Base-by-base conservation (phyloP, 164 flowering plant species). In the Vitis amurensis region DNA sequence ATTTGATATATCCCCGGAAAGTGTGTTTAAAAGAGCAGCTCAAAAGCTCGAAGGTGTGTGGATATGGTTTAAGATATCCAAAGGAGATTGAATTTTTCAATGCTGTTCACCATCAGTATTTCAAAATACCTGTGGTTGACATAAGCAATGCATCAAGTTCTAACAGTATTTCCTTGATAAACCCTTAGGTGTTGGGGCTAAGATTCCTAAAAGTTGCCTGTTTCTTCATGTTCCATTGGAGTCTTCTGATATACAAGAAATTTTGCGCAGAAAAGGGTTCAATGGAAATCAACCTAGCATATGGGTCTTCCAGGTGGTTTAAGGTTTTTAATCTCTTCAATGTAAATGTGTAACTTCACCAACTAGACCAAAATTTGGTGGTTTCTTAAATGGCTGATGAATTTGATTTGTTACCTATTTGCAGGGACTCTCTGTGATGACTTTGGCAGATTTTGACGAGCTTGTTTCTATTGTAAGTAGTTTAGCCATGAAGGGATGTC, bases 301-400 rank as follows among this genome's bases (percentile, higher is more conserved):
- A 67, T 92, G 97, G 97, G 88, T 67, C 23, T 60, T 89, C 64
- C 98, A 91, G 98, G 98, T 91, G 69, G 73, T 55, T 37, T 59
- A 53, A 65, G 59, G 51, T 3, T 23, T 73, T 69, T 47, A 31
- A 13, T 37, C 11, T 30, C 55, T 55, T 4, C 55, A 13, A 49
- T 44, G 17, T 60, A 19, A 57, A 51, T 8, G 31, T 27, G 4
- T 16, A 60, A 63, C 49, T 70, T 60, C 4, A 19, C 3, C 4
- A 30, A 59, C 27, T 23, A 16, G 3, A 8, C 11, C 9, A 37
- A 9, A 66, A 10, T 17, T 15, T 30, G 16, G 6, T n/a, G 59
- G 8, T 16, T 71, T 53, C 14, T 27, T 30, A 11, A 51, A 27
- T 9, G 49, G 27, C 37, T n/a, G 19, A 37, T 8, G n/a, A 7